A percentile compares a stretch with the other conserved stretches of the same genome.
These are phyloP conservation scores for Castanea mollissima DNA, from an alignment of 306 rosid genomes.

Conservation along the genomic window DNA sequence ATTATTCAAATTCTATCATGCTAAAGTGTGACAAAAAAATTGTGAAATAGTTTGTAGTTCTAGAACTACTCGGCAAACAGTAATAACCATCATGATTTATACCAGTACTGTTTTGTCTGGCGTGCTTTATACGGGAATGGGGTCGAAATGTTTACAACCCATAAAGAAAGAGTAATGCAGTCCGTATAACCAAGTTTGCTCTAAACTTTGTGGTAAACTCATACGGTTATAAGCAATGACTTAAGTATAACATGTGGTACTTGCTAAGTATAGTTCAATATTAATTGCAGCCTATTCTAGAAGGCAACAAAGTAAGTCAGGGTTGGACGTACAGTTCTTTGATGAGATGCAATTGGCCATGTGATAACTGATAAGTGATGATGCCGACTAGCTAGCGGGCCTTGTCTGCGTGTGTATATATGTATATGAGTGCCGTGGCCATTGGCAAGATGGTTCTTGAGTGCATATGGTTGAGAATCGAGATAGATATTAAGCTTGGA, in stretches of 20 bases:
- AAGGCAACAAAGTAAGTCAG: background rate
- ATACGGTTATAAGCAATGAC: background rate
- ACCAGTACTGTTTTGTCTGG: too few relatives aligned
- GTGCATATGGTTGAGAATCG: too few relatives aligned
- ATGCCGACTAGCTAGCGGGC: background rate
- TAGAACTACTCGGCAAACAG: too few relatives aligned
- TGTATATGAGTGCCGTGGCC: background rate
- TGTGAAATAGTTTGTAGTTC: too few relatives aligned
- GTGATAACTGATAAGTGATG: background rate
- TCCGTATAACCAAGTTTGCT: too few relatives aligned
- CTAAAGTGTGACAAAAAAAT: too few relatives aligned
- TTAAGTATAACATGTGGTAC: background rate
- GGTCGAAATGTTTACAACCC: too few relatives aligned
- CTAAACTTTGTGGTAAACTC: too few relatives aligned
- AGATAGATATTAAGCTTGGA: too few relatives aligned
- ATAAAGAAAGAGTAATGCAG: too few relatives aligned
- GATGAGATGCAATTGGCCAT: background rate
- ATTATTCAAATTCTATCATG: fast-evolving
- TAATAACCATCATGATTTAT: too few relatives aligned
- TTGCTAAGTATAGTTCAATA: background rate
- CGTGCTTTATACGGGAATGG: too few relatives aligned
- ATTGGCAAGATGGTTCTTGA: background rate
- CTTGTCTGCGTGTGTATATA: background rate
- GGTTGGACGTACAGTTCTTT: background rate
- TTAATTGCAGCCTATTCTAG: background rate